A percentile compares a stretch with the other conserved stretches of the same genome.
Evolutionary conservation across 1,284 basidiomycete species (phyloP).

Genomic region (Malassezia restricta): DNA sequence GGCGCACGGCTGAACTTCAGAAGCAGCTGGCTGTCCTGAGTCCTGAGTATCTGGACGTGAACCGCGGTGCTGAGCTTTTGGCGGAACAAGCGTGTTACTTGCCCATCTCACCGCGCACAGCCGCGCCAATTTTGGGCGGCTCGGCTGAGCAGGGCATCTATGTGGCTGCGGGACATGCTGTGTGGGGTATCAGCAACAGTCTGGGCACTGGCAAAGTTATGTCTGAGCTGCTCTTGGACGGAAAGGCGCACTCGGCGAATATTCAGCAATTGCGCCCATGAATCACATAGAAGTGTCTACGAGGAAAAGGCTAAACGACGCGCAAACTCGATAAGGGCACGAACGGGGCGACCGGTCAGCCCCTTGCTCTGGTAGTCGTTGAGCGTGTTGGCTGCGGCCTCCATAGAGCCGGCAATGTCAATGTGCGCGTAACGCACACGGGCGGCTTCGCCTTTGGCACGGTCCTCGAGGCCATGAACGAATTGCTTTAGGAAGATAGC

Average conservation of each 20-base stretch:
- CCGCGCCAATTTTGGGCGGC: slow-evolving; percentile 50
- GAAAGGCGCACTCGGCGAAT: slow-evolving; percentile 50
- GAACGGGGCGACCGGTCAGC: slow-evolving; percentile 67
- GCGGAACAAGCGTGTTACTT: slow-evolving; percentile 53
- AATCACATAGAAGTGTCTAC: background rate
- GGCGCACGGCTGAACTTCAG: slow-evolving; percentile 48
- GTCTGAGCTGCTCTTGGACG: slow-evolving; percentile 51
- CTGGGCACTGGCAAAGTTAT: slow-evolving; percentile 52
- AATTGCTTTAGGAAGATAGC: slow-evolving; percentile 71
- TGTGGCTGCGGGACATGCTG: slow-evolving; percentile 49
- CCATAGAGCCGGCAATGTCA: slow-evolving; percentile 72
- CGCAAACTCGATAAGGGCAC: slow-evolving; percentile 51
- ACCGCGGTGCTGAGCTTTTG: slow-evolving; percentile 42
- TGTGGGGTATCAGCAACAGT: slow-evolving; percentile 49
- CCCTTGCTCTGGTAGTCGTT: slow-evolving; percentile 63
- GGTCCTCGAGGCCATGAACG: slow-evolving; percentile 48
- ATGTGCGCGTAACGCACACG: slow-evolving; percentile 34
- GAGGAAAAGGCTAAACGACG: slow-evolving; percentile 31
- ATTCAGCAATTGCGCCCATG: slow-evolving; percentile 48
- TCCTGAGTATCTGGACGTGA: slow-evolving; percentile 47
- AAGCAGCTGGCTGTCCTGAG: slow-evolving; percentile 49
- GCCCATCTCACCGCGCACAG: slow-evolving; percentile 50
- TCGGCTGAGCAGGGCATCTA: slow-evolving; percentile 49
- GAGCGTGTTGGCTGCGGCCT: slow-evolving; percentile 37
- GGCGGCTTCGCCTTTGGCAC: slow-evolving; percentile 20